Percentiles rank a stretch among this genome's conserved stretches.
Evolutionary conservation across 2,329 filamentous ascomycete genomes (phyloP).

Genomic region (Rutstroemia sp.): DNA sequence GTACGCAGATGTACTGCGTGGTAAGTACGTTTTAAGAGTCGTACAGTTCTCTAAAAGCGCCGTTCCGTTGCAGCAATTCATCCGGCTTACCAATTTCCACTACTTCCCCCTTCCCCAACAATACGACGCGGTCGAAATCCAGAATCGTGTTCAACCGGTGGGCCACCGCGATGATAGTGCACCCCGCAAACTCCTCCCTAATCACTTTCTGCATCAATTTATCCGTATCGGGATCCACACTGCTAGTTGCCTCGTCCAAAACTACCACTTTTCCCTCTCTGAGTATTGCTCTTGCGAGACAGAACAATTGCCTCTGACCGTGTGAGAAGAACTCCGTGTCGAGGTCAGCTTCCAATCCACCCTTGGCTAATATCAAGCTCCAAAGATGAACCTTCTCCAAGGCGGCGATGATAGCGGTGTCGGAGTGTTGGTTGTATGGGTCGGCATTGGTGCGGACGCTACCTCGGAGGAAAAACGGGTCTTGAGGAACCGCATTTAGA

Average conservation of each 20-base stretch:
- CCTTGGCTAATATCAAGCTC: constrained; percentile 14
- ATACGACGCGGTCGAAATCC: constrained; percentile 31
- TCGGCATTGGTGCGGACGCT: constrained; percentile 43
- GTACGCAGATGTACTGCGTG: not conserved
- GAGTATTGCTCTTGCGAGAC: constrained; percentile 39
- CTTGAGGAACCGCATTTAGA: constrained; percentile 38
- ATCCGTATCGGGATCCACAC: constrained; percentile 50
- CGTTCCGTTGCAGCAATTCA: not conserved
- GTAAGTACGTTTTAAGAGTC: constrained; percentile 1
- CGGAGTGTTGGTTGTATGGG: constrained; percentile 31
- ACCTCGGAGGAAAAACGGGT: constrained; percentile 41
- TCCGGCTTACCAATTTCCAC: not conserved
- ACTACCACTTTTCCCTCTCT: constrained; percentile 33
- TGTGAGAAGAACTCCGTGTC: constrained; percentile 58
- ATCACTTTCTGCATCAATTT: constrained; percentile 48
- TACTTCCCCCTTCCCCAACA: constrained; percentile 6
- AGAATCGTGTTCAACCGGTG: constrained; percentile 37
- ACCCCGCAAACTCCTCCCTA: constrained; percentile 41
- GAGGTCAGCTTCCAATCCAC: constrained; percentile 30
- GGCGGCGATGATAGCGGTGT: constrained; percentile 36
- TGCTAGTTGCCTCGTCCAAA: constrained; percentile 38
- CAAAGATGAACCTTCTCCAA: constrained; percentile 36
- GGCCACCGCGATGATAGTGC: constrained; percentile 42
- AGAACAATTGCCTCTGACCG: constrained; percentile 43
- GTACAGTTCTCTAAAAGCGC: constrained; percentile 31